Percentiles rank a stretch among this genome's conserved stretches.
Evolutionary conservation across 257 asterid species (phyloP).

Genomic region (Solanum acaule): DNA sequence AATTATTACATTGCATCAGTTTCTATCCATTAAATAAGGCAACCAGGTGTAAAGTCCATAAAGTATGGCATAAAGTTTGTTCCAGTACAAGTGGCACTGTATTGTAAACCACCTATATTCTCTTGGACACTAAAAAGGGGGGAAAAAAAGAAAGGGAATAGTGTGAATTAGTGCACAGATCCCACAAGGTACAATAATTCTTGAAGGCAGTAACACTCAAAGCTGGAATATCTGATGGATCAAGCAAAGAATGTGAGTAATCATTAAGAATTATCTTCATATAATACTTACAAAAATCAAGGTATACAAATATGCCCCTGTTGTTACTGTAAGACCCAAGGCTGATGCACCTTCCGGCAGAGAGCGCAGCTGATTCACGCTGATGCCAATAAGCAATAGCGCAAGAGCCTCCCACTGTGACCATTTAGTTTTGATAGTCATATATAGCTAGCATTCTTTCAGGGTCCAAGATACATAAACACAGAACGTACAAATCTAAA

Average conservation of each 20-base stretch:
- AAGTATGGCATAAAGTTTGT: background rate
- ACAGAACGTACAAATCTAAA: background rate
- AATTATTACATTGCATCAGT: constrained; percentile 5
- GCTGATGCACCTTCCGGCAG: constrained; percentile 70
- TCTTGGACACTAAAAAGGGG: background rate
- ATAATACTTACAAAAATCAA: constrained; percentile 77
- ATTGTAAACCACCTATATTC: background rate
- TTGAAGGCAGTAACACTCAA: background rate
- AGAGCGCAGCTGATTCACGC: constrained; percentile 87
- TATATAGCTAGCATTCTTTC: background rate
- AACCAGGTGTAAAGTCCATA: background rate
- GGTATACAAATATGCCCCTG: constrained; percentile 77
- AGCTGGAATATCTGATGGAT: background rate
- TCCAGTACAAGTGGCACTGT: background rate
- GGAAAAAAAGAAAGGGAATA: background rate
- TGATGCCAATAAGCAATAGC: constrained; percentile 89
- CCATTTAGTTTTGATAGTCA: constrained; percentile 1
- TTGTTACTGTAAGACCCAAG: constrained; percentile 80
- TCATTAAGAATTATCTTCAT: background rate
- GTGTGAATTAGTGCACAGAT: background rate
- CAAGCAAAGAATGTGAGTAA: background rate
- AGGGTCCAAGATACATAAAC: background rate
- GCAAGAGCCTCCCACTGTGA: constrained; percentile 99
- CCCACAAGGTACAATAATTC: background rate
- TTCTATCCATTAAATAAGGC: background rate